Evolutionary conservation across 306 rosid species (phyloP), one percentile per base, ranked within the genome.

Genomic region (Mucuna pruriens): DNA sequence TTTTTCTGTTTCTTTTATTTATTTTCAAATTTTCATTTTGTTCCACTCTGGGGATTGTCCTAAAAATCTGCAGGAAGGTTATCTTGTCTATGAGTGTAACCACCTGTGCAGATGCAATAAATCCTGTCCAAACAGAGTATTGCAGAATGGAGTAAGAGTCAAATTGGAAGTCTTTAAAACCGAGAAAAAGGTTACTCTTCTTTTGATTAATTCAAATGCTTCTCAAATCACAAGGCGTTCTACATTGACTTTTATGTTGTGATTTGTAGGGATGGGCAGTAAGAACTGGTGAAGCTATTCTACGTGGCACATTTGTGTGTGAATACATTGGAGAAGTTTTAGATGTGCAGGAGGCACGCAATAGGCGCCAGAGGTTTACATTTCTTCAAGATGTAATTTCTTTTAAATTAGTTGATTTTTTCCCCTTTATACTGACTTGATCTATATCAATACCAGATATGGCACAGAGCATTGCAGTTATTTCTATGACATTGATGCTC

Each of bases 1-100:
- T 13, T 68, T 38, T 70, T 69, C 23, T 38, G 7, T 68, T 57
- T 76, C 49, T 62, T 65, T 31, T 44, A 70, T 22, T 40, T 74
- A 74, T 84, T 61, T 54, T 40, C 67, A 79, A 57, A 12, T 65
- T 77, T 76, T 66, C 11, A 58, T 17, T 75, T 70, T 77, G 70
- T 75, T 6, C 8, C 57, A 23, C 22, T 25, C 52, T 44, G 68
- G 73, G 69, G 49, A 20, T 76, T 85, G 81, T 80, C 61, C 49
- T 64, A 1, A 67, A 75, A 87, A 82, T 82, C 68, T 83, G 88
- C 97, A 93, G 98, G 99, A 93, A 87, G 99, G 99, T 62, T 96
- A 96, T 91, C 97, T 96, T 52, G 97, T 94, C 79, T 96, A 92
- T 62, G 99, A 96, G 84, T 96, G 99, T 87, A 96, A 90, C 85